phyloP scores from a whole-genome alignment of 2,329 filamentous ascomycete species.

The Didymella sp. region DNA sequence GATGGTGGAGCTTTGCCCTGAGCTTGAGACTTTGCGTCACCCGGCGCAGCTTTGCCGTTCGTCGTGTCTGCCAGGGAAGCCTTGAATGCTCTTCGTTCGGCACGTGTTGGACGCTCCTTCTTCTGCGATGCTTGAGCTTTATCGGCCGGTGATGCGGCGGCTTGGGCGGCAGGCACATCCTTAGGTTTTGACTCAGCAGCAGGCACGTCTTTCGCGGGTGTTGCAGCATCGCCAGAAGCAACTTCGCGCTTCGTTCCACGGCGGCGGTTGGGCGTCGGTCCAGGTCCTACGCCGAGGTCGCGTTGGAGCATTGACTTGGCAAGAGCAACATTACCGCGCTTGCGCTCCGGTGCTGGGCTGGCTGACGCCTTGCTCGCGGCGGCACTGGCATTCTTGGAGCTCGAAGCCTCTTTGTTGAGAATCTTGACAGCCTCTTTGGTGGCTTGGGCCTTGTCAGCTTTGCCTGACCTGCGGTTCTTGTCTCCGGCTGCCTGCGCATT shows the following conservation, averaged over 20 bases:
- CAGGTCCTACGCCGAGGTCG: constrained; percentile 63
- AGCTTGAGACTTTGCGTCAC: constrained; percentile 36
- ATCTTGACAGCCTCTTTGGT: constrained; percentile 68
- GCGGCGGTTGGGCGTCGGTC: constrained; percentile 52
- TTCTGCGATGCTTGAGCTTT: constrained; percentile 43
- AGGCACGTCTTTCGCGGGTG: constrained; percentile 37
- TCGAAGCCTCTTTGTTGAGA: constrained; percentile 58
- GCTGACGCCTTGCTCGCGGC: constrained; percentile 49
- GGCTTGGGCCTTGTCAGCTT: constrained; percentile 67
- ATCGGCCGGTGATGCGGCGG: constrained; percentile 28
- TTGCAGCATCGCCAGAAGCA: constrained; percentile 29
- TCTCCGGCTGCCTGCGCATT: constrained; percentile 41
- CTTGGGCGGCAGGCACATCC: constrained; percentile 28
- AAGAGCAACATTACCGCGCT: constrained; percentile 60
- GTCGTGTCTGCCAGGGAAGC: constrained; percentile 45
- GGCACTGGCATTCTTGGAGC: constrained; percentile 36
- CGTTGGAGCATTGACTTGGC: constrained; percentile 67
- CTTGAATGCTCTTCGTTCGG: constrained; percentile 50
- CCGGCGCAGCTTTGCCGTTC: constrained; percentile 33
- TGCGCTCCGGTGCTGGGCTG: constrained; percentile 55
- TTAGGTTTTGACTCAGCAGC: constrained; percentile 41
- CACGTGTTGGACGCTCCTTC: constrained; percentile 50
- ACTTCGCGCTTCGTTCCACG: constrained; percentile 50
- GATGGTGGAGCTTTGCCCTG: constrained; percentile 32
- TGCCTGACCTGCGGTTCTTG: constrained; percentile 48